These are phyloP conservation scores for Penicillium angulare DNA, from an alignment of 495 filamentous ascomycete species.

Conservation along the genomic window DNA sequence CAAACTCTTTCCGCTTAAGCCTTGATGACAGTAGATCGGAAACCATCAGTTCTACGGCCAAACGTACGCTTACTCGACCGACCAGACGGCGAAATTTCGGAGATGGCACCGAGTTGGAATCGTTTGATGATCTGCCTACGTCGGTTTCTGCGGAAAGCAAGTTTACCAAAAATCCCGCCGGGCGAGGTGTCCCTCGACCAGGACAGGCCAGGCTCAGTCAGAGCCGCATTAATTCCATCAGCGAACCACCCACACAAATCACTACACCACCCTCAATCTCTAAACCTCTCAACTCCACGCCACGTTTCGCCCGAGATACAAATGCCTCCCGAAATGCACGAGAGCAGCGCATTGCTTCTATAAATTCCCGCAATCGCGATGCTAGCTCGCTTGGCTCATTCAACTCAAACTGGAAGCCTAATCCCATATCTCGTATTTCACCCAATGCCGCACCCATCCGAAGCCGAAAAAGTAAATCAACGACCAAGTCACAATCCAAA, in stretches of 20 bases:
- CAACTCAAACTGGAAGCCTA: conserved; percentile 77
- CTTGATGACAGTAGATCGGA: conserved; percentile 46
- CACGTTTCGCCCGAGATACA: conserved; percentile 91
- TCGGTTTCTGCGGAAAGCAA: conserved; percentile 76
- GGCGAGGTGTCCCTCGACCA: conserved; percentile 65
- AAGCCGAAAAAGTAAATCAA: conserved; percentile 57
- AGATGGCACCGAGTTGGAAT: conserved; percentile 86
- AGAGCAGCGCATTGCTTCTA: conserved; percentile 71
- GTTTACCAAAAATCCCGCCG: conserved; percentile 76
- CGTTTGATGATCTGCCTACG: conserved; percentile 92
- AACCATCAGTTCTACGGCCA: conserved; percentile 46
- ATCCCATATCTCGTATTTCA: conserved; percentile 58
- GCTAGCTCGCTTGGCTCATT: conserved; percentile 60
- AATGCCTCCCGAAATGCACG: conserved; percentile 85
- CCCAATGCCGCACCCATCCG: conserved; percentile 36
- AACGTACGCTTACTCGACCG: conserved; percentile 71
- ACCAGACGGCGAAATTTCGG: conserved; percentile 77
- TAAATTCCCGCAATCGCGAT: conserved; percentile 42
- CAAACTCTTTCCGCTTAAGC: conserved; percentile 43
- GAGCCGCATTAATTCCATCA: conserved; percentile 39
- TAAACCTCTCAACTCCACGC: conserved; percentile 54
- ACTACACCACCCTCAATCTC: conserved; percentile 48
- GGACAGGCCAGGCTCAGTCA: conserved; percentile 61
- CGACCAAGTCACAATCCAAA: conserved; percentile 52
- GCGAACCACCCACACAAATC: conserved; percentile 56